Evolutionary conservation across 225 moss, liverwort and hornwort genomes (phyloP), one percentile per base, ranked within the genome.

Genomic region (Pseudoscleropodium purum): DNA sequence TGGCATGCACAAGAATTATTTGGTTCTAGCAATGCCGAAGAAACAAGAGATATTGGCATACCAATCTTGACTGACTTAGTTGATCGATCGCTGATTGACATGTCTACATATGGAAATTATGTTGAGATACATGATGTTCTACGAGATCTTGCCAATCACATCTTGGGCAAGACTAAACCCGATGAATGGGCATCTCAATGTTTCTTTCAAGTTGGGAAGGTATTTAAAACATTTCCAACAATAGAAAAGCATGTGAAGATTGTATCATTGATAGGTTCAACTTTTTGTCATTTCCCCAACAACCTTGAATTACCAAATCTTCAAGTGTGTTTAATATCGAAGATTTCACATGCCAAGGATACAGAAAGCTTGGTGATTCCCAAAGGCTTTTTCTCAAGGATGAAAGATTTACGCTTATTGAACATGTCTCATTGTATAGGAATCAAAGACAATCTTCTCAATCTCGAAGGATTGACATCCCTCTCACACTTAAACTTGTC

Each of bases 351-450:
- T 18, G 9, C 18, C 8, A 52, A 47, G 2, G n/a, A 68, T 5
- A 18, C 15, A 14, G 7, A 47, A 17, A 65, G 25, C 2, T 49
- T 49, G 26, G 11, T 83, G 64, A 65, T 83, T 17, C n/a, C 39
- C 8, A 2, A 25, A 15, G 15, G 8, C 14, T 25, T 70, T 8
- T 70, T 70, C 1, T 70, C 70, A 39, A 70, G 24, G 7, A 72
- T 41, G 70, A 8, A 25, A 25, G 15, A 72, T 15, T 72, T 41
- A 15, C 25, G 5, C 5, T 26, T 72, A 1, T 72, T 72, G 70
- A 8, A 14, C 8, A 7, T 72, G 26, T 0, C 0, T 7, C 0
- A n/a, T 1, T 15, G 7, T 70, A 14, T 8, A 8, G 14, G 15
- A 72, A 5, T 39, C 0, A 0, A 72, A 26, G 7, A 4, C 26